Evolutionary conservation across 352 stramenopile genomes (phyloP), one percentile per base, ranked within the genome.

Genomic region (Globisporangium cylindrosporum): DNA sequence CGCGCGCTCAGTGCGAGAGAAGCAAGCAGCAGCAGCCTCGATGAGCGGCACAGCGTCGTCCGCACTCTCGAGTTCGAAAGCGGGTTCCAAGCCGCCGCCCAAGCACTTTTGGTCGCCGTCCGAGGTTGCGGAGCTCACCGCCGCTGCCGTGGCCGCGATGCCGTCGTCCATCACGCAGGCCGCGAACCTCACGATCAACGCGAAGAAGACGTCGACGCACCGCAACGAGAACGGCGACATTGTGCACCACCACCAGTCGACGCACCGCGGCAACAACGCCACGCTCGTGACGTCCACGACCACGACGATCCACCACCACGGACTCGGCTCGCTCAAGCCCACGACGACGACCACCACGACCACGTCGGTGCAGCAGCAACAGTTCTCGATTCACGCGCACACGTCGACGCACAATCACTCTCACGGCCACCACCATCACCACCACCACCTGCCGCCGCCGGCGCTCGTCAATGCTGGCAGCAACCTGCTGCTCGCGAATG

Each of bases 231-330:
- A 91, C 66, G 82, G 82, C 25, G 84, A 89, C 66, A 92, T 92
- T 66, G 80, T 92, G 64, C 84, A 92, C 68, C 83, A 86, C 67
- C 84, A 90, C 66, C 84, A 90, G 67, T 83, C 84, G 60, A 92
- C 82, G n/a, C 84, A 92, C 64, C 72, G 81, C 38, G 84, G 77
- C 38, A 86, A 77, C 34, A 92, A 90, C 72, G 81, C 84, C 15
- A 90, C 84, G 51, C 74, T 92, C 34, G 81, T 92, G 62, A 92
- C 84, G 59, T 92, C 84, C 5, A 92, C 84, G 57, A 92, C 84
- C 25, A 92, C 84, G 48, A 92, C 84, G 55, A 92, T 92, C 76
- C 84, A 90, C 63, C 71, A 81, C 74, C 80, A 89, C 48, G 74
- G 43, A 1, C 43, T 85, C 60, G 70, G 77, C 68, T 55, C 75